Evolutionary conservation across 352 stramenopile species (phyloP).

Genomic region (Pythium aphanidermatum): DNA sequence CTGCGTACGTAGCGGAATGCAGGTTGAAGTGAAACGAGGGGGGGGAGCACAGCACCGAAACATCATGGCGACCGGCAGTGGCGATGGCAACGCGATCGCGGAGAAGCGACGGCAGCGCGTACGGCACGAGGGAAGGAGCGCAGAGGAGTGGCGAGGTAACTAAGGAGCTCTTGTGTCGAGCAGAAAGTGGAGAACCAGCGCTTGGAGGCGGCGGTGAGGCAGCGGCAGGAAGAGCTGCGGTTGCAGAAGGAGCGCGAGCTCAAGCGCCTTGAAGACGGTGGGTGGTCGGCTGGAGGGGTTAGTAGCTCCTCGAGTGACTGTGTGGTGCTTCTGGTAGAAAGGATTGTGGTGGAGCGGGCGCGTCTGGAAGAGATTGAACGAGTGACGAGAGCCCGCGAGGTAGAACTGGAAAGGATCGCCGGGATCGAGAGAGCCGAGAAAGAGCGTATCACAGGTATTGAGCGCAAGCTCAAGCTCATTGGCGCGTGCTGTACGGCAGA

Average conservation of each 20-base stretch:
- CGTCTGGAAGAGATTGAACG: conserved; percentile 29
- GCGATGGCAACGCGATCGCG: conserved; percentile 16
- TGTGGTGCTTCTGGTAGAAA: conserved; percentile 19
- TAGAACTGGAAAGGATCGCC: conserved; percentile 35
- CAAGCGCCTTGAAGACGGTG: conserved; percentile 42
- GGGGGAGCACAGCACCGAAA: background rate
- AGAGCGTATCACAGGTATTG: conserved; percentile 25
- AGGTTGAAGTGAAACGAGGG: conserved; percentile 8
- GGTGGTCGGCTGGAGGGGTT: background rate
- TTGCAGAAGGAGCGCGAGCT: conserved; percentile 36
- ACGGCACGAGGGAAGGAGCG: background rate
- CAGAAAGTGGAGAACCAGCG: conserved; percentile 74
- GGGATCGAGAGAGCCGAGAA: conserved; percentile 34
- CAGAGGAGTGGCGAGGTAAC: background rate
- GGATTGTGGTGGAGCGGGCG: conserved; percentile 28
- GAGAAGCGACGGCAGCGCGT: conserved; percentile 25
- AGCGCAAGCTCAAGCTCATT: conserved; percentile 38
- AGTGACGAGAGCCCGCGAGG: conserved; percentile 13
- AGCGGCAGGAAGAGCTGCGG: conserved; percentile 37
- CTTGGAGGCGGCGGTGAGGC: conserved; percentile 44
- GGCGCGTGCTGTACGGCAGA: conserved; percentile 44
- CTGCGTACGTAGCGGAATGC: background rate
- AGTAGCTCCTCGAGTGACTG: background rate
- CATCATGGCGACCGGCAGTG: background rate
- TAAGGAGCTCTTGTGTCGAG: background rate